Conservation (phyloP, 805 yeast species). For the Candida vartiovaarae region DNA sequence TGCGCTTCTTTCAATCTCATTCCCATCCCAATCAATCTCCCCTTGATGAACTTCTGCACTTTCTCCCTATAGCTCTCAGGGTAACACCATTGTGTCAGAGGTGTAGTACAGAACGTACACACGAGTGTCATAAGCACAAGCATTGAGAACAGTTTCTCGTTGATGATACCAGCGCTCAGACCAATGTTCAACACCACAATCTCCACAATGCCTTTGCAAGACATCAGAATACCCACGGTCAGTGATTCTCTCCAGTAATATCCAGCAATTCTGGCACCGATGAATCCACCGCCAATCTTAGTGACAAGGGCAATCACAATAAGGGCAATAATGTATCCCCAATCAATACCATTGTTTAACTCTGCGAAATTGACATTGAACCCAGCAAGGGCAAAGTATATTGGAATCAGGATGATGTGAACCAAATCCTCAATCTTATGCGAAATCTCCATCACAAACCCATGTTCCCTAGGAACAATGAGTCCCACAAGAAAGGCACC, state of each 20-base stretch:
- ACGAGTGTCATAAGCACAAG: slow-evolving; percentile 77
- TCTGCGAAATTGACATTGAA: slow-evolving; percentile 61
- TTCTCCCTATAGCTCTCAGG: slow-evolving; percentile 55
- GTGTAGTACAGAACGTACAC: slow-evolving; percentile 75
- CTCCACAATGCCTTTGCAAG: slow-evolving; percentile 85
- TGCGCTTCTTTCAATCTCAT: slow-evolving; percentile 10
- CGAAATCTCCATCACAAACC: slow-evolving; percentile 60
- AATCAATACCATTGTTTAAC: slow-evolving; percentile 57
- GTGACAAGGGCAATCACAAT: slow-evolving; percentile 62
- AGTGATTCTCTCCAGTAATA: slow-evolving; percentile 67
- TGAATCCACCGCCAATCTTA: slow-evolving; percentile 59
- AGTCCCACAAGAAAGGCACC: slow-evolving; percentile 79
- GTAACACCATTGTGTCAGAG: slow-evolving; percentile 54
- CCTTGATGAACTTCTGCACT: slow-evolving; percentile 27
- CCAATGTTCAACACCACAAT: slow-evolving; percentile 75
- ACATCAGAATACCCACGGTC: slow-evolving; percentile 76
- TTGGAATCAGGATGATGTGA: slow-evolving; percentile 62
- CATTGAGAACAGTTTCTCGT: slow-evolving; percentile 65
- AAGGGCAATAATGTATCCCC: slow-evolving; percentile 72
- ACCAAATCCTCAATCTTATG: slow-evolving; percentile 76
- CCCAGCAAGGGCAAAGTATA: slow-evolving; percentile 78
- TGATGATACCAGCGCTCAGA: slow-evolving; percentile 59
- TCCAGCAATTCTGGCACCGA: slow-evolving; percentile 56
- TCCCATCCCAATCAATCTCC: slow-evolving; percentile 26
- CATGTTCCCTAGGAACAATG: slow-evolving; percentile 69